Percentiles rank a stretch among this genome's conserved stretches.
These are phyloP conservation scores for Dictyophora rubrovolvata DNA, from an alignment of 768 basidiomycete genomes.

Conservation along the genomic window DNA sequence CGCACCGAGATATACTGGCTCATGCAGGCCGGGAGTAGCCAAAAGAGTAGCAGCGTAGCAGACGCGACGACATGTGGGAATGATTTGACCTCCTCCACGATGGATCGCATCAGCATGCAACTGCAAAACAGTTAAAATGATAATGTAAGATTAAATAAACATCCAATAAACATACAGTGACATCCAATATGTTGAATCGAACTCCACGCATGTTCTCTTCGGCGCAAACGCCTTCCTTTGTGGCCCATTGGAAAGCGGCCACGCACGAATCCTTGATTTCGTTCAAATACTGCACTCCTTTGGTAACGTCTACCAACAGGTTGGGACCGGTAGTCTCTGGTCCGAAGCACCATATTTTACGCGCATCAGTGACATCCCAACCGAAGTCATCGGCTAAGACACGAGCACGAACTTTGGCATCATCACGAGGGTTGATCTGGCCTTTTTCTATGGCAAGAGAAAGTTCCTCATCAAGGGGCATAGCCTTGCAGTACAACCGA, in stretches of 20 bases:
- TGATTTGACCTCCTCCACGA: conserved; percentile 97
- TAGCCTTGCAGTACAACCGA: conserved; percentile 88
- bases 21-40: conserved; percentile 84
- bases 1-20: conserved; percentile 88
- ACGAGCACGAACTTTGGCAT: conserved; percentile 95
- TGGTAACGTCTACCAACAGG: conserved; percentile 94
- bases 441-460: conserved; percentile 87
- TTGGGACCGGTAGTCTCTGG: conserved; percentile 97
- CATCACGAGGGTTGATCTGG: conserved; percentile 81
- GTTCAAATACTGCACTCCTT: conserved; percentile 98
- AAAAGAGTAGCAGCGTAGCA: conserved; percentile 94
- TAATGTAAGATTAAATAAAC: not conserved
- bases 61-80: conserved; percentile 93
- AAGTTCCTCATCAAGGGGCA: conserved; percentile 91
- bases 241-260: conserved; percentile 99
- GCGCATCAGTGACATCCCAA: conserved; percentile 98
- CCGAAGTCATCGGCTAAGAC: conserved; percentile 90
- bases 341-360: conserved; percentile 99
- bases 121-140: conserved; percentile 27
- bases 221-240: conserved; percentile 92
- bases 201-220: conserved; percentile 99
- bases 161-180: conserved; percentile 41
- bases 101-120: conserved; percentile 98
- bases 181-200: conserved; percentile 92
- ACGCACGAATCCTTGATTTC: conserved; percentile 99